Conservation (phyloP, 441 rosid genomes). For the Kokia cookei region DNA sequence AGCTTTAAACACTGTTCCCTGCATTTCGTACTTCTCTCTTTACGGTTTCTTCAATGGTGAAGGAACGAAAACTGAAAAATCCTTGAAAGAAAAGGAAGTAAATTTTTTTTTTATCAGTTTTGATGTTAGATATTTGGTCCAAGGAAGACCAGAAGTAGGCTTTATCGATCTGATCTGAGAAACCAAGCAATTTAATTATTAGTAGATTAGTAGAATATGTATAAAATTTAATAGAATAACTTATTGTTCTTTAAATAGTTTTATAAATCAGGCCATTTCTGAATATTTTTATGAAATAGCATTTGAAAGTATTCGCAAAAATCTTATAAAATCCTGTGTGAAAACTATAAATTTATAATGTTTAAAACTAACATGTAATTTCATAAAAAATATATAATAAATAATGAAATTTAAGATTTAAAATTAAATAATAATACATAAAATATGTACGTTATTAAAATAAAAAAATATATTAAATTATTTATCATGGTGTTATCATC, state of each 20-base stretch:
- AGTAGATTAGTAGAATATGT: too few relatives aligned
- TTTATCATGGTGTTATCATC: too few relatives aligned
- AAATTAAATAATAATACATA: too few relatives aligned
- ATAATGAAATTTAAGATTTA: too few relatives aligned
- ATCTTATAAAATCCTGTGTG: too few relatives aligned
- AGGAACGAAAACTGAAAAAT: not conserved
- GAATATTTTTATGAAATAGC: not conserved
- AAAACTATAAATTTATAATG: too few relatives aligned
- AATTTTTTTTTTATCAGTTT: not conserved
- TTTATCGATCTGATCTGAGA: not conserved
- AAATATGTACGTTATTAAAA: too few relatives aligned
- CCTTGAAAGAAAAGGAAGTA: not conserved
- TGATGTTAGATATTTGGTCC: not conserved
- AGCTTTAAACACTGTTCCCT: not conserved
- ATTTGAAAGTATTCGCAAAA: too few relatives aligned
- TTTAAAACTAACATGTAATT: too few relatives aligned
- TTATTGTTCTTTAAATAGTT: not conserved
- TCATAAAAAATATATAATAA: too few relatives aligned
- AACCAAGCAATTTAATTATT: too few relatives aligned
- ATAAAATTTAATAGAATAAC: not conserved
- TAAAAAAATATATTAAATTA: too few relatives aligned
- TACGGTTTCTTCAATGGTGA: conserved; percentile 2
- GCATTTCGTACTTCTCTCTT: not conserved
- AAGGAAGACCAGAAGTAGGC: not conserved
- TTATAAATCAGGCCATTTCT: not conserved